phyloP scores from a whole-genome alignment of 1,284 basidiomycete genomes.

The Austroboletus niveus region DNA sequence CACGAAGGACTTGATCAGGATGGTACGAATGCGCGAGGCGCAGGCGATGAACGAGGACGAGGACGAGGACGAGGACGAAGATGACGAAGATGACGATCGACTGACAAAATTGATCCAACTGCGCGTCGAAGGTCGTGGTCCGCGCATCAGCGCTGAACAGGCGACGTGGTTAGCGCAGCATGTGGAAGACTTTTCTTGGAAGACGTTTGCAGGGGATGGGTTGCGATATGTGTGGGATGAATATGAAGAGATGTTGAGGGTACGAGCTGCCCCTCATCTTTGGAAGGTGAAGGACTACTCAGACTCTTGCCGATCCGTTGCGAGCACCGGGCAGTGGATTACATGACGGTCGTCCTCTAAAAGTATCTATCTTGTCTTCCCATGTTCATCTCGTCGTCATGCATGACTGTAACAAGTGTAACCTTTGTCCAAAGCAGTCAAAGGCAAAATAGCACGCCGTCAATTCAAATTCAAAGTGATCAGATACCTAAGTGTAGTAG shows the following conservation, averaged over 20 bases:
- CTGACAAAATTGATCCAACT: slow-evolving; percentile 4
- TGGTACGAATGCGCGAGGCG: slow-evolving; percentile 8
- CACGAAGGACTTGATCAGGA: slow-evolving; percentile 1
- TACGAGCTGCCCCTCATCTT: too few relatives aligned
- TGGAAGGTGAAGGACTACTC: too few relatives aligned
- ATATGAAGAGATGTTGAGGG: not conserved
- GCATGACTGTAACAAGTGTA: too few relatives aligned
- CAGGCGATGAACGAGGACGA: not conserved
- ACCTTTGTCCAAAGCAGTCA: too few relatives aligned
- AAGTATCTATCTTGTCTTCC: too few relatives aligned
- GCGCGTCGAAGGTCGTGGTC: slow-evolving; percentile 8
- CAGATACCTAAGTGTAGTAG: too few relatives aligned
- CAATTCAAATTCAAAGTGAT: too few relatives aligned
- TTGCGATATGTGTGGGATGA: slow-evolving; percentile 11
- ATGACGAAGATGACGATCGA: not conserved
- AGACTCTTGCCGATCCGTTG: too few relatives aligned
- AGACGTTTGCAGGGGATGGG: slow-evolving; percentile 12
- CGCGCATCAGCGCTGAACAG: slow-evolving; percentile 5
- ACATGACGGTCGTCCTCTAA: too few relatives aligned
- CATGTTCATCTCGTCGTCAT: too few relatives aligned
- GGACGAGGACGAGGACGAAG: not conserved
- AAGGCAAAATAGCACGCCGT: too few relatives aligned
- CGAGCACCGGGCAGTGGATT: too few relatives aligned
- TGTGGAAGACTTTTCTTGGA: slow-evolving; percentile 10
- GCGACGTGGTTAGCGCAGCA: slow-evolving; percentile 11